Base-by-base conservation (phyloP, 345 rosid species). In the Garcia nutans region DNA sequence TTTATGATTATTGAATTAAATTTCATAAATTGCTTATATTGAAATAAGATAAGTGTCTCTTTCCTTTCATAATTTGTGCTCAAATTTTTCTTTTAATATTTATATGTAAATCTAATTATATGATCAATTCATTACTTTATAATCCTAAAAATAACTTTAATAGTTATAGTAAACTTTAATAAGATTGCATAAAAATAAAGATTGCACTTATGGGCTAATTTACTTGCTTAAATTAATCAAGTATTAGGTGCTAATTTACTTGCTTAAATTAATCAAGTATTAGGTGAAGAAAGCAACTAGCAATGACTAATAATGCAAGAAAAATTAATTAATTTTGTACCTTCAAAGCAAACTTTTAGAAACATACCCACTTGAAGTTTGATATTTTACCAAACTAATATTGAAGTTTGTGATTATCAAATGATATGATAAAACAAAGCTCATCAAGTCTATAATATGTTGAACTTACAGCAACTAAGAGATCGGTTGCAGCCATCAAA, bases 401-500 rank as follows among this genome's bases (percentile, higher is more conserved):
- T 10, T 47, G 13, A 58, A 10, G 42, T 68, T 60, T 68, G 10
- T 44, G 3, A 16, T 20, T 49, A 13, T 16, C 11, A 61, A 69
- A 47, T 52, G 55, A 26, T 42, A n/a, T n/a, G n/a, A 15, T 64
- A 5, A 75, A 74, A 42, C 64, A 52, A 44, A 62, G 12, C 20
- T 63, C 33, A 28, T 63, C 33, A 28, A 59, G 64, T 57, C 44
- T 45, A 41, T 28, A 26, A 61, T 56, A 66, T 73, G 45, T 66
- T 50, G 57, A 65, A 60, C 93, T 91, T 84, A 93, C 99, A 68
- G 88, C 89, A 50, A 90, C 83, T 71, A 88, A 76, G 65, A 95
- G 97, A 67, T 88, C 97, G 44, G 84, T 80, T 41, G 97, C 97
- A 12, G 97, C 99, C 93, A 91, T 83, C 73, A 90, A 58, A 71